A percentile compares a stretch with the other conserved stretches of the same genome.
Evolutionary conservation across 2,329 filamentous ascomycete genomes (phyloP).

Genomic region (Hypomyces rosellus): DNA sequence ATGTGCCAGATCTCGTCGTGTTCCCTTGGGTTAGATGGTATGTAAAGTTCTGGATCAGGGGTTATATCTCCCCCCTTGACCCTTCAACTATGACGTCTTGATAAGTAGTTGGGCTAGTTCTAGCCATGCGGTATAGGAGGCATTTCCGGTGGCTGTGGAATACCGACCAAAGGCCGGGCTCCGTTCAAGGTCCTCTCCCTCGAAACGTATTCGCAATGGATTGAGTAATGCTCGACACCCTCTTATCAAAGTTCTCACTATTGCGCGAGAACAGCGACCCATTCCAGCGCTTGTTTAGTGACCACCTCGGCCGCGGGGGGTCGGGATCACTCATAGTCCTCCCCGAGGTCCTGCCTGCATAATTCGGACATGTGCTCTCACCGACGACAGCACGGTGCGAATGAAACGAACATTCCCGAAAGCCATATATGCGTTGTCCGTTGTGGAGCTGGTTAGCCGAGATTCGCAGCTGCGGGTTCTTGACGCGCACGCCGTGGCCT

Average conservation of each 20-base stretch:
- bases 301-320: slow-evolving; percentile 3
- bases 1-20: too few species aligned
- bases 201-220: slow-evolving; percentile 5
- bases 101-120: too few species aligned
- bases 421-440: slow-evolving; percentile 54
- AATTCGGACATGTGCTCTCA: slow-evolving; percentile 47
- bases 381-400: slow-evolving; percentile 50
- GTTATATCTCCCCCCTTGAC: too few species aligned
- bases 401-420: slow-evolving; percentile 55
- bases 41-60: too few species aligned
- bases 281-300: slow-evolving; percentile 1
- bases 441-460: slow-evolving; percentile 49
- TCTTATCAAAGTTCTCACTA: slow-evolving; percentile 4
- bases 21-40: too few species aligned
- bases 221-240: neutral
- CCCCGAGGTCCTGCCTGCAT: slow-evolving; percentile 10
- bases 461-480: slow-evolving; percentile 55
- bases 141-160: too few species aligned
- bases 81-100: too few species aligned
- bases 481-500: slow-evolving; percentile 46
- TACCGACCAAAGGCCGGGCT: too few species aligned
- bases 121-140: too few species aligned
- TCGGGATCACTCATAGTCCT: slow-evolving; percentile 10
- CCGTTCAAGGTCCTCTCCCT: neutral
- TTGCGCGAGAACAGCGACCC: slow-evolving; percentile 7